Evolutionary conservation across 768 basidiomycete genomes (phyloP), one percentile per base, ranked within the genome.

Genomic region (Leccinum pellstonianum): DNA sequence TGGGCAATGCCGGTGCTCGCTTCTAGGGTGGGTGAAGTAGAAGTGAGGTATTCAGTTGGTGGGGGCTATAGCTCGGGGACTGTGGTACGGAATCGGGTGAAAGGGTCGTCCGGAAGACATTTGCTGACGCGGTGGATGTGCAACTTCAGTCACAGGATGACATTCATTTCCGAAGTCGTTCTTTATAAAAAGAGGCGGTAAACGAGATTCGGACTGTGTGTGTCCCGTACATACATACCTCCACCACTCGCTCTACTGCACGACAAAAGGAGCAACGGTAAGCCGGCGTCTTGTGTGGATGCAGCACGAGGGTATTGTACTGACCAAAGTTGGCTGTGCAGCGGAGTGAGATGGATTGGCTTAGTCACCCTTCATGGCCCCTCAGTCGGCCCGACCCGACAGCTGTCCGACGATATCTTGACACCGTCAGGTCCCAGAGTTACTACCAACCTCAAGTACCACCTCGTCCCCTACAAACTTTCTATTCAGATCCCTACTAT

Each of bases 401-500:
- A 50, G 55, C 55, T 53, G 61, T 66, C 69, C 73, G 67, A 64
- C 75, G 70, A 66, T 75, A 75, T 73, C 73, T 74, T 52, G 68
- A 70, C 46, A 58, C 51, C 46, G 58, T 56, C 55, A 58, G 62
- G 56, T 62, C 63, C 59, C 63, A 56, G 56, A 64, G 62, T 62
- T 65, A 66, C 61, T 66, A 61, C 63, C 56, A 65, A 54, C 69
- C 43, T 19, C 43, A 64, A 63, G 54, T 35, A 10, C 64, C 58
- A 11, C 52, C 25, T 23, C 65, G 62, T 59, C 67, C 65, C 12
- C 69, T 70, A 15, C 64, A 65, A 48, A 62, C 53, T 9, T 66
- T 64, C 10, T 65, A 67, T 71, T 75, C 78, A 61, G 81, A 86
- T 73, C 80, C 83, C 54, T 67, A 75, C 60, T 70, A 77, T 53